A percentile compares a stretch with the other conserved stretches of the same genome.
Evolutionary conservation across 2,329 filamentous ascomycete genomes (phyloP).

Genomic region (Phyllosticta paracitricarpa): DNA sequence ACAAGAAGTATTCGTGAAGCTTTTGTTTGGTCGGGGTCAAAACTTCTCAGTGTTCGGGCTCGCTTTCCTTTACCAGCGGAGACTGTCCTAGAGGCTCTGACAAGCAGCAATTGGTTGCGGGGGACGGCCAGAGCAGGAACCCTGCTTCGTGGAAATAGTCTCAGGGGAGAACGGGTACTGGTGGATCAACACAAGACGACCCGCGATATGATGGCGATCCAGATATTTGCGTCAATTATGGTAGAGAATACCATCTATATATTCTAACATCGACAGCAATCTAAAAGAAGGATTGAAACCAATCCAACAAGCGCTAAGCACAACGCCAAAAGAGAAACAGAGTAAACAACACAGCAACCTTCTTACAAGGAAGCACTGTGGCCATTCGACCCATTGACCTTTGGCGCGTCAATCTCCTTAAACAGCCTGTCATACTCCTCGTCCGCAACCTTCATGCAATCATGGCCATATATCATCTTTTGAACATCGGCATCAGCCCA

Average conservation of each 20-base stretch:
- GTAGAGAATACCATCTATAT: background rate
- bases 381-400: background rate
- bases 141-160: too few species aligned
- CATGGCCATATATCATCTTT: slow-evolving; percentile 38
- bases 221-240: background rate
- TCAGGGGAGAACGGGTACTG: too few species aligned
- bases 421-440: slow-evolving; percentile 27
- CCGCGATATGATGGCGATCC: background rate
- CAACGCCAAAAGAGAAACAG: background rate
- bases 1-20: too few species aligned
- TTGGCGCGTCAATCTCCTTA: background rate
- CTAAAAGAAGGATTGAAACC: background rate
- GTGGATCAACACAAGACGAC: too few species aligned
- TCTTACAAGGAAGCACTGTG: background rate
- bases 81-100: too few species aligned
- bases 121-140: too few species aligned
- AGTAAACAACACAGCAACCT: background rate
- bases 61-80: too few species aligned
- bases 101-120: too few species aligned
- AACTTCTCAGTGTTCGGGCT: too few species aligned
- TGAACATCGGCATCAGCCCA: slow-evolving; percentile 45
- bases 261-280: background rate
- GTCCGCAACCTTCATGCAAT: slow-evolving; percentile 36
- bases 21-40: too few species aligned
- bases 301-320: background rate